Evolutionary conservation across 139 green algal genomes (phyloP), one percentile per base, ranked within the genome.

Genomic region (Chlorella sorokiniana): DNA sequence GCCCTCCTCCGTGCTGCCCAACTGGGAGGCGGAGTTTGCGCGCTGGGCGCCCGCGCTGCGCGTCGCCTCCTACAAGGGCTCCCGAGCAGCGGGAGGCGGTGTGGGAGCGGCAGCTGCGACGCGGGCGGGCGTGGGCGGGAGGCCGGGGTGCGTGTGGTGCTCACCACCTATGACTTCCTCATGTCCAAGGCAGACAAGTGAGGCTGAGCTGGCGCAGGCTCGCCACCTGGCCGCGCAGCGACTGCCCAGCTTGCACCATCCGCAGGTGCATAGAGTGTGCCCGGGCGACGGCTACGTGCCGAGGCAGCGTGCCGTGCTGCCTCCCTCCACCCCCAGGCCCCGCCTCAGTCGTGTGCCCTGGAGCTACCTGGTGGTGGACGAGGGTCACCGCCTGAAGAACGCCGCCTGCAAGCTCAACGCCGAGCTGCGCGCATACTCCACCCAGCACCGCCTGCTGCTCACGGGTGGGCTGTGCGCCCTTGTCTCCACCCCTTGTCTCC

Each of bases 11-110:
- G 95, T 94, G 45, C 83, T 97, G 83, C 84, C 84, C 79, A 97
- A 97, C 82, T 97, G 94, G 94, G 83, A 93, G 86, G 71, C 86
- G 2, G 94, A 97, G 89, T 87, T 96, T 65, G 85, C 74, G 27
- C 54, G 69, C 10, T 97, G 94, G 94, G 94, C 93, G 48, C 94
- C 94, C 0, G 61, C 91, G 20, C 79, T 98, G 20, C 91, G 93
- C 38, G 91, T 94, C 31, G 59, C 97, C 27, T 18, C 82, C 11
- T 90, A 92, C 42, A 63, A 81, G 1, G 86, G 85, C 51, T 69
- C 41, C 78, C 2, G 89, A 82, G 5, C 71, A 85, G 23, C 83
- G 89, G 4, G 68, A 85, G 31, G 41, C 71, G 20, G 37, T 89
- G 9, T 91, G 74, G 61, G 40, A 38, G 25, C 35, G 51, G 38